Conservation (phyloP, 306 rosid genomes). For the Malus fusca region DNA sequence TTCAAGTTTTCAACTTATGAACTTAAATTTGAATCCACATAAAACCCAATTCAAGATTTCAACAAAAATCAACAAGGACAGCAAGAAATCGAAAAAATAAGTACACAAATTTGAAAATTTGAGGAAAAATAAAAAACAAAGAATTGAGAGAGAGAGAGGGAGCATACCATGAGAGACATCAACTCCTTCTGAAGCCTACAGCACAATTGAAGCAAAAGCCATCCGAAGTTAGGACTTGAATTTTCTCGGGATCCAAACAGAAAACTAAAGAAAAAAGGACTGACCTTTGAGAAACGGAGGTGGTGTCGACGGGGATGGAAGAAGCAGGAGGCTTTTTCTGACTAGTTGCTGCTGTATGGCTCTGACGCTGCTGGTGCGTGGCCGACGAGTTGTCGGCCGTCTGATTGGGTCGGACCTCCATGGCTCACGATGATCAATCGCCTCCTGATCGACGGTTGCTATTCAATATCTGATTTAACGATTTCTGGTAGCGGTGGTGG, state of each 20-base stretch:
- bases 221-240: background rate
- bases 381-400: conserved; percentile 51
- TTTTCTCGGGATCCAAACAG: conserved; percentile 21
- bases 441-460: background rate
- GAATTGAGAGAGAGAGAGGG: background rate
- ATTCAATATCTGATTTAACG: background rate
- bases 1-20: background rate
- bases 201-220: conserved; percentile 4
- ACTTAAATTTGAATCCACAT: background rate
- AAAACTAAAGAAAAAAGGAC: background rate
- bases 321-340: conserved; percentile 43
- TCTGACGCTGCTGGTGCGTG: conserved; percentile 35
- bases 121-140: background rate
- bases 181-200: conserved; percentile 94
- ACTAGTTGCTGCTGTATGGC: conserved; percentile 21
- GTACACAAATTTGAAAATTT: background rate
- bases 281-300: conserved; percentile 77
- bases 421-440: conserved; percentile 23
- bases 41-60: background rate
- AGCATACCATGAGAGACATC: conserved; percentile 90
- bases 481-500: background rate
- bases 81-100: background rate
- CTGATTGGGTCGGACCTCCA: conserved; percentile 72
- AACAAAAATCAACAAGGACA: background rate
- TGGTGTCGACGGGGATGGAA: conserved; percentile 50